Conservation (phyloP, 2,329 filamentous ascomycete genomes). For the Beauveria bassiana region DNA sequence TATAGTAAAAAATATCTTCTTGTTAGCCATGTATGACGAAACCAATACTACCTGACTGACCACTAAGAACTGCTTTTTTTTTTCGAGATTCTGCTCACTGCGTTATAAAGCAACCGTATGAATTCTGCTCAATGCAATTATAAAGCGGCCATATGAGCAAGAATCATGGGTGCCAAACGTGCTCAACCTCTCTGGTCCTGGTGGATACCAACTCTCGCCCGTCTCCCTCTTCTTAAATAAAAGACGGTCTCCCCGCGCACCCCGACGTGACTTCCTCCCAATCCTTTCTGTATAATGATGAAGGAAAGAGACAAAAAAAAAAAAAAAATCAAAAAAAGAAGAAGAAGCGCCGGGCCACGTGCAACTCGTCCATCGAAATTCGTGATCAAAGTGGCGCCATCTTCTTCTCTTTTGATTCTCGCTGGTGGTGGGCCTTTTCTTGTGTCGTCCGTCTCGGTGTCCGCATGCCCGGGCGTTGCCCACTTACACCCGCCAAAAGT, state of each 20-base stretch:
- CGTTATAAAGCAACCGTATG: background rate
- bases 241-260: too few relatives aligned
- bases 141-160: background rate
- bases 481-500: too few relatives aligned
- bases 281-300: too few relatives aligned
- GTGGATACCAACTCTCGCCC: background rate
- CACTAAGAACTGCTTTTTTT: too few relatives aligned
- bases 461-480: too few relatives aligned
- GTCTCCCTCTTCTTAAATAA: background rate
- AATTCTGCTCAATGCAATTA: background rate
- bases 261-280: too few relatives aligned
- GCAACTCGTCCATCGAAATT: too few relatives aligned
- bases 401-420: background rate
- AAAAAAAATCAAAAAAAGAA: background rate
- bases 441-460: background rate
- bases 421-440: too few relatives aligned
- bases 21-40: background rate
- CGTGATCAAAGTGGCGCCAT: background rate
- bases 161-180: background rate
- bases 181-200: background rate
- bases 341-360: background rate
- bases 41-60: too few relatives aligned
- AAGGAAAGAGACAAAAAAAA: too few relatives aligned
- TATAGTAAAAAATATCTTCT: background rate
- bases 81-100: background rate